phyloP scores from a whole-genome alignment of 495 filamentous ascomycete genomes.

The Aspergillus indologenus region DNA sequence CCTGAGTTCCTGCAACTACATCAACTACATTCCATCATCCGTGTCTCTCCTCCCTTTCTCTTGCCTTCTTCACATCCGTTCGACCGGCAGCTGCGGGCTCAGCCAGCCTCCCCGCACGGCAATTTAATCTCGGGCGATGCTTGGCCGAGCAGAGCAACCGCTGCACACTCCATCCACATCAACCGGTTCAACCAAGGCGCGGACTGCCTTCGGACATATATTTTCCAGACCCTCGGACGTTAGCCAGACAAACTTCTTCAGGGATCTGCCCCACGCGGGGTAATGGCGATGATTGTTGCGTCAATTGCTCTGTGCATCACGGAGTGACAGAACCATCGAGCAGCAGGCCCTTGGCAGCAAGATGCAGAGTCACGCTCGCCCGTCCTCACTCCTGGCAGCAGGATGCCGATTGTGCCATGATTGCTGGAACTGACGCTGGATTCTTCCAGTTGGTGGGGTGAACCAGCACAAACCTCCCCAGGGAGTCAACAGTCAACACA shows the following conservation, averaged over 20 bases:
- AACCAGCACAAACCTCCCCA: not conserved
- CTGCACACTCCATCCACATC: not conserved
- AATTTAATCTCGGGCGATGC: not conserved
- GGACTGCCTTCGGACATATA: not conserved
- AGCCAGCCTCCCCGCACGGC: no score
- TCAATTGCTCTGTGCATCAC: not conserved
- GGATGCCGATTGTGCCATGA: not conserved
- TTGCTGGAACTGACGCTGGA: not conserved
- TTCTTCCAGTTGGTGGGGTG: not conserved
- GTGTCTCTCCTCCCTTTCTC: constrained; percentile 16
- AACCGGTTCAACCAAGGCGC: no score
- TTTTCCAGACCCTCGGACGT: not conserved
- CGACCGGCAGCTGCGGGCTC: not conserved
- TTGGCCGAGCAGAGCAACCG: not conserved
- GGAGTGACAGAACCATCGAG: not conserved
- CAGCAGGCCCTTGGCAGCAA: not conserved
- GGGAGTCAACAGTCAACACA: no score
- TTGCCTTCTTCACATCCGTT: not conserved
- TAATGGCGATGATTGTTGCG: not conserved
- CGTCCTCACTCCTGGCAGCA: no score
- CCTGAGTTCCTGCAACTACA: no score
- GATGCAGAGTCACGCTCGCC: not conserved
- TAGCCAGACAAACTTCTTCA: not conserved
- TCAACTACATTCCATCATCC: constrained; percentile 59
- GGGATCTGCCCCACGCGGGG: not conserved